Evolutionary conservation across 2,329 filamentous ascomycete genomes (phyloP), one percentile per base, ranked within the genome.

Genomic region (Cordyceps javanica): DNA sequence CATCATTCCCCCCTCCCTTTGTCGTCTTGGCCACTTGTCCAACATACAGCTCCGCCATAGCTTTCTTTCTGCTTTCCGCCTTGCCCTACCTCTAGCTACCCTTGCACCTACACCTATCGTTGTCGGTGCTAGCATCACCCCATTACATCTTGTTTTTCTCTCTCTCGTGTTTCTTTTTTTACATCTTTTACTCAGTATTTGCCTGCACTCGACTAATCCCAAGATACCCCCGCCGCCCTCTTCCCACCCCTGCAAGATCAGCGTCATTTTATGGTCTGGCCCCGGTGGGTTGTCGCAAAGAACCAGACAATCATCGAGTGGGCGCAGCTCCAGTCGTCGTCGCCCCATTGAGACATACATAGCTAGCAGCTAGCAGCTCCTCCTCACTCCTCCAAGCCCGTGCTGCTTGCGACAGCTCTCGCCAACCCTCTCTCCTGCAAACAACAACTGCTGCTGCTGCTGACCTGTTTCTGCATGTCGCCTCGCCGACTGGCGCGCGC

Each of bases 401-500:
- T 5, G 42, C 32, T 38, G 42, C 44, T 39, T 25, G 53, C 44
- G 53, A 55, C 30, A 46, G 34, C 30, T 39, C 34, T 55, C 41
- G 10, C 32, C 41, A 26, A 21, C n/a, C 19, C 38, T 53, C 26
- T 26, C 14, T 32, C 50, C 38, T 34, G 25, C 39, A 57, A 42
- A 39, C 39, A 39, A 42, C 39, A 25, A 23, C 39, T 11, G 6
- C 6, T 6, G 11, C 38, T 25, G 38, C 32, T 46, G 46, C 46
- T 13, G 48, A 44, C 11, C 28, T 26, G 13, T 11, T 30, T 48
- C 11, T 58, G 48, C 21, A 58, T 58, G 55, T 41, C 55, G 46
- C 38, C 55, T 58, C 49, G 55, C 39, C 38, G 48, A 50, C 46
- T 28, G 55, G 55, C 46, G 55, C 46, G 55, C 55, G 55, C 55